Conservation (phyloP, 768 basidiomycete species). For the Podaxis carcinomalis region DNA sequence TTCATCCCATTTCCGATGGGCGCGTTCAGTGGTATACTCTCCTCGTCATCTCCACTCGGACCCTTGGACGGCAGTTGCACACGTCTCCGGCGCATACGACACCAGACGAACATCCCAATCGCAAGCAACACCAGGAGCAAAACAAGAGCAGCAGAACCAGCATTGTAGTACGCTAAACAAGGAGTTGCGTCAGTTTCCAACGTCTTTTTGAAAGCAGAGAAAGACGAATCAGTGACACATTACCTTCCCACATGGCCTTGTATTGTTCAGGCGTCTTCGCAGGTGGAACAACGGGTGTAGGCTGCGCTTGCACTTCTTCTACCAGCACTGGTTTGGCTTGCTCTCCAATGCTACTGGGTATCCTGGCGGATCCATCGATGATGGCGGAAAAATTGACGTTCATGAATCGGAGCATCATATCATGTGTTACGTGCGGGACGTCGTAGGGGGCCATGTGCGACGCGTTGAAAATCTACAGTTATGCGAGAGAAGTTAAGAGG, state of each 20-base stretch:
- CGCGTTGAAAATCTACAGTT: slow-evolving; percentile 73
- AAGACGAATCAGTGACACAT: slow-evolving; percentile 13
- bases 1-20: slow-evolving; percentile 22
- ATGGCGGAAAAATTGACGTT: slow-evolving; percentile 82
- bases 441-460: slow-evolving; percentile 97
- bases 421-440: slow-evolving; percentile 82
- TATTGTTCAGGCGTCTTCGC: slow-evolving; percentile 72
- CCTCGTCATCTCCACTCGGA: slow-evolving; percentile 42
- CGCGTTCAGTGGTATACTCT: slow-evolving; percentile 64
- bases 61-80: slow-evolving; percentile 34
- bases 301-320: slow-evolving; percentile 35
- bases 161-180: slow-evolving; percentile 83
- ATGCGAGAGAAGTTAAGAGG: background rate
- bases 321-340: slow-evolving; percentile 62
- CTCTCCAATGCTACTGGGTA: slow-evolving; percentile 78
- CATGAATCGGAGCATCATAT: slow-evolving; percentile 99
- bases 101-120: slow-evolving; percentile 79
- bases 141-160: slow-evolving; percentile 83
- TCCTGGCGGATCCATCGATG: slow-evolving; percentile 72
- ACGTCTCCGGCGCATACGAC: slow-evolving; percentile 50
- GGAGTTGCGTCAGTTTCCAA: slow-evolving; percentile 1
- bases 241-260: slow-evolving; percentile 90
- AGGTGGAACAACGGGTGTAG: slow-evolving; percentile 31
- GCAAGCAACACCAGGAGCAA: slow-evolving; percentile 65
- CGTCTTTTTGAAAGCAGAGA: background rate